phyloP scores from a whole-genome alignment of 2,329 filamentous ascomycete species.

The Penicillium sp. region DNA sequence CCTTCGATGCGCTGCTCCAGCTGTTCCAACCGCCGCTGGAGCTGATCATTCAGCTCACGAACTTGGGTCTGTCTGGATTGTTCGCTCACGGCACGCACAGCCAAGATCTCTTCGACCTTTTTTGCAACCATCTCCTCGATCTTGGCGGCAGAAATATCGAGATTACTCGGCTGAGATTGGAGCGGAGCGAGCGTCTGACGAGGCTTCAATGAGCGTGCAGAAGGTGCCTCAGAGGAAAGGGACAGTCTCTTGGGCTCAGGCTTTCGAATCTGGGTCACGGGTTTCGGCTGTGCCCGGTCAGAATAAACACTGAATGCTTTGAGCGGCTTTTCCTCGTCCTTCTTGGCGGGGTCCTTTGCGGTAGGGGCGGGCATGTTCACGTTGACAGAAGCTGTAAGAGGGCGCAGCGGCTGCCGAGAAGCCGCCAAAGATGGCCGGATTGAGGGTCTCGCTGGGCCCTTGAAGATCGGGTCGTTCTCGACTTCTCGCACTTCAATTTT shows the following conservation, averaged over 20 bases:
- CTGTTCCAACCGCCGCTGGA: slow-evolving; percentile 75
- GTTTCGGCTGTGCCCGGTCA: slow-evolving; percentile 56
- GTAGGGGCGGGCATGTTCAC: slow-evolving; percentile 58
- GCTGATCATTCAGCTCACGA: slow-evolving; percentile 65
- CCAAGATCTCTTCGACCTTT: slow-evolving; percentile 84
- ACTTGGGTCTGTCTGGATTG: slow-evolving; percentile 41
- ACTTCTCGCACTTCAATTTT: slow-evolving; percentile 94
- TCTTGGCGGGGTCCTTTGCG: slow-evolving; percentile 49
- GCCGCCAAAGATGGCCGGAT: slow-evolving; percentile 40
- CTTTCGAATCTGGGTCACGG: slow-evolving; percentile 34
- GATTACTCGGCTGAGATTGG: slow-evolving; percentile 38
- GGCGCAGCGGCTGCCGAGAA: slow-evolving; percentile 70
- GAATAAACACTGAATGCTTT: slow-evolving; percentile 87
- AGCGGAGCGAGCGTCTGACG: slow-evolving; percentile 28
- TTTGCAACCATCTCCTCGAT: slow-evolving; percentile 91
- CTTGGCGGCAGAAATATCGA: slow-evolving; percentile 61
- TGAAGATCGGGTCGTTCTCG: slow-evolving; percentile 90
- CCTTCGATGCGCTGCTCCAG: slow-evolving; percentile 81
- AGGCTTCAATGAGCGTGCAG: slow-evolving; percentile 49
- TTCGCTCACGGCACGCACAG: slow-evolving; percentile 63
- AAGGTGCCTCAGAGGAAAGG: slow-evolving; percentile 33
- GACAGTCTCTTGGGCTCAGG: slow-evolving; percentile 45
- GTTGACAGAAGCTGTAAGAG: slow-evolving; percentile 71
- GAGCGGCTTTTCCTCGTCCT: slow-evolving; percentile 62
- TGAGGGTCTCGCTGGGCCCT: slow-evolving; percentile 60